Evolutionary conservation across 257 asterid genomes (phyloP).

Genomic region (Solanum clarkiae): DNA sequence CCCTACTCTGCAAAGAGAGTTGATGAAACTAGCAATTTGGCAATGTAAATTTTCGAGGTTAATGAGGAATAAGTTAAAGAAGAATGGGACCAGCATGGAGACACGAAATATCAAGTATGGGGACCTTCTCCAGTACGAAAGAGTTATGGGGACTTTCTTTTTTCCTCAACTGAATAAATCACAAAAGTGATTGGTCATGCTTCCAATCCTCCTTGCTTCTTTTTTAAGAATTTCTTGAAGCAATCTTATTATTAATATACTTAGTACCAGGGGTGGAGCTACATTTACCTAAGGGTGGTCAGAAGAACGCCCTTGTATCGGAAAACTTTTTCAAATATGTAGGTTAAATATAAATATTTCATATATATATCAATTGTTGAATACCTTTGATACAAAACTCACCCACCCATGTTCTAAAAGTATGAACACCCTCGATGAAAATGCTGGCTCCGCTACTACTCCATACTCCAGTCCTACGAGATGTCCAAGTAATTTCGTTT

Average conservation of each 20-base stretch:
- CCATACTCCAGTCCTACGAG: not conserved
- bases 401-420: no score
- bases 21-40: not conserved
- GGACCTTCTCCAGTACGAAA: not conserved
- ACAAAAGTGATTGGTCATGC: not conserved
- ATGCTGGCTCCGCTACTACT: no score
- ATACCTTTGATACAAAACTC: no score
- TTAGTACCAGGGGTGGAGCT: not conserved
- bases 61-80: not conserved
- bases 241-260: not conserved
- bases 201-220: not conserved
- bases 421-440: no score
- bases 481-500: not conserved
- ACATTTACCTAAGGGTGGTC: no score
- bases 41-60: not conserved
- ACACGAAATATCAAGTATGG: not conserved
- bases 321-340: no score
- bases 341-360: no score
- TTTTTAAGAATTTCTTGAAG: not conserved
- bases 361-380: no score
- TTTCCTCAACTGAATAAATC: not conserved
- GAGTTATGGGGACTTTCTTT: not conserved
- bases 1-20: not conserved
- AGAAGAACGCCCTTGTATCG: rapidly evolving
- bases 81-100: not conserved